Evolutionary conservation across 345 rosid genomes (phyloP).

Genomic region (Aquilaria yunnanensis): DNA sequence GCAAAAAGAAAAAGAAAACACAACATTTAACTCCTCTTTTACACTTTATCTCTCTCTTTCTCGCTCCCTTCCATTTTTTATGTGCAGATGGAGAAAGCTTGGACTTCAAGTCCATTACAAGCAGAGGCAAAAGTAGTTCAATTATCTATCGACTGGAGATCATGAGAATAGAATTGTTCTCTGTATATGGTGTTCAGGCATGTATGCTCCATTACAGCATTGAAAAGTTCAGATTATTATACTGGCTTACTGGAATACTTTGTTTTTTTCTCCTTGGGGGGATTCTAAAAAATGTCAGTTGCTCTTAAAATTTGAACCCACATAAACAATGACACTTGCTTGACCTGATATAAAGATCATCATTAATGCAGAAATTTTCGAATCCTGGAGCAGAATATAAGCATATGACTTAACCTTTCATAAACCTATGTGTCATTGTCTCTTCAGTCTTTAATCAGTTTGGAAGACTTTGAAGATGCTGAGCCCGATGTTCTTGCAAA

Average conservation of each 20-base stretch:
- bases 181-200: conserved; percentile 80
- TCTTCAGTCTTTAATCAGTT: conserved; percentile 51
- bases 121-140: conserved; percentile 37
- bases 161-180: conserved; percentile 72
- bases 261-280: too few species aligned
- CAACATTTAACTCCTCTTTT: neutral
- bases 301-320: too few species aligned
- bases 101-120: conserved; percentile 34
- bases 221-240: conserved; percentile 1
- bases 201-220: conserved; percentile 17
- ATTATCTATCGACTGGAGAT: conserved; percentile 71
- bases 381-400: conserved; percentile 1
- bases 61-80: neutral
- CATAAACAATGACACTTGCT: neutral
- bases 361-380: neutral
- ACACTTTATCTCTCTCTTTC: conserved; percentile 4
- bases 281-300: too few species aligned
- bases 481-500: conserved; percentile 79
- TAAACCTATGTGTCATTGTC: conserved; percentile 19
- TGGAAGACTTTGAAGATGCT: conserved; percentile 88
- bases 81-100: conserved; percentile 50
- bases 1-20: neutral
- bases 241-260: too few species aligned
- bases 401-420: neutral
- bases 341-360: neutral